phyloP scores from a whole-genome alignment of 2,329 filamentous ascomycete genomes.

The Talaromyces sp. region DNA sequence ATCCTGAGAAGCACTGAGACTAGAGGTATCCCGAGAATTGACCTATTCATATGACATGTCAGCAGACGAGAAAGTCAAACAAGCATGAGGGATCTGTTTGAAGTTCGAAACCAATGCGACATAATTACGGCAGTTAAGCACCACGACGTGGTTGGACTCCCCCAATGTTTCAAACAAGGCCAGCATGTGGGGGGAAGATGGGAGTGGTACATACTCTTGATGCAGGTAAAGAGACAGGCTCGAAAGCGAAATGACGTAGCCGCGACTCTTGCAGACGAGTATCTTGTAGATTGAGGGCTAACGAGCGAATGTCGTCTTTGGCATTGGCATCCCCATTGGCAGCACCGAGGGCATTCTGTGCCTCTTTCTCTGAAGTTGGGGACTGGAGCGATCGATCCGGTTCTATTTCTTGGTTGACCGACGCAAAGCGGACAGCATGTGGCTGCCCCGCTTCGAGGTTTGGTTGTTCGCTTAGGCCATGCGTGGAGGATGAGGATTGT shows the following conservation, averaged over 20 bases:
- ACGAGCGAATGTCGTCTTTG: conserved; percentile 64
- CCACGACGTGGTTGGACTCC: neutral
- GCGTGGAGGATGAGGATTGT: neutral
- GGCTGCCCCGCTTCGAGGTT: conserved; percentile 21
- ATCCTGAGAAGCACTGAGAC: conserved; percentile 54
- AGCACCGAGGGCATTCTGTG: conserved; percentile 19
- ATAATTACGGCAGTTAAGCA: neutral
- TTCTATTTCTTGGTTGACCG: conserved; percentile 67
- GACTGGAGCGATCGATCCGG: conserved; percentile 41
- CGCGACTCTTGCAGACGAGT: conserved; percentile 75
- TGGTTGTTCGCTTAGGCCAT: conserved; percentile 8
- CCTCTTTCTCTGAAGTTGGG: conserved; percentile 4
- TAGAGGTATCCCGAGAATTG: conserved; percentile 53
- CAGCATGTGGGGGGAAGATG: neutral
- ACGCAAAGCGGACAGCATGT: conserved; percentile 66
- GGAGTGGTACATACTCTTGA: conserved; percentile 37
- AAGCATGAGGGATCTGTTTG: neutral
- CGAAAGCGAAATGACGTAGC: conserved; percentile 83
- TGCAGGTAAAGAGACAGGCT: conserved; percentile 79
- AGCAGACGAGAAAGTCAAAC: neutral
- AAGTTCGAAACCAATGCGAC: neutral
- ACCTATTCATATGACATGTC: conserved; percentile 28
- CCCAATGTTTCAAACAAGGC: neutral
- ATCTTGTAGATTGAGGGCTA: conserved; percentile 70
- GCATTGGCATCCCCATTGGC: conserved; percentile 40